Conservation (phyloP, 148 eudicot species). For the Rhododendron simsii region DNA sequence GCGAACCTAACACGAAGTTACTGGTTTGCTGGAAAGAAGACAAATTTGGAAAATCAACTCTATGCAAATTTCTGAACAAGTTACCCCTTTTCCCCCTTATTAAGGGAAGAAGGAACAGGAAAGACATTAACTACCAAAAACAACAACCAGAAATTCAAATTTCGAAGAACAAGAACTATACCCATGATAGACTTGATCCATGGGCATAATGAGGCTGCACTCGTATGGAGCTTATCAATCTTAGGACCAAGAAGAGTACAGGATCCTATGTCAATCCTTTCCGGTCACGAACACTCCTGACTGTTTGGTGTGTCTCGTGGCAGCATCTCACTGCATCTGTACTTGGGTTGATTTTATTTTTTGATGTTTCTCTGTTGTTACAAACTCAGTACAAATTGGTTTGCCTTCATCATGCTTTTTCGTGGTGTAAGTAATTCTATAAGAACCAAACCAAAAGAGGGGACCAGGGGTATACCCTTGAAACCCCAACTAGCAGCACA, state of each 20-base stretch:
- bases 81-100: background rate
- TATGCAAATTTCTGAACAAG: background rate
- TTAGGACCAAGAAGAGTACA: background rate
- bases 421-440: background rate
- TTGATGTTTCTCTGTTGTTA: background rate
- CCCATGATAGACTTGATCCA: background rate
- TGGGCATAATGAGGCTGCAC: background rate
- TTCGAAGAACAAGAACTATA: background rate
- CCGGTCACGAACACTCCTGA: background rate
- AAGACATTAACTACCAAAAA: background rate
- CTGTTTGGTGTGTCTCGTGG: background rate
- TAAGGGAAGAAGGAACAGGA: background rate
- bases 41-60: background rate
- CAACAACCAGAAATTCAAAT: background rate
- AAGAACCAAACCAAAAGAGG: background rate
- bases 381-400: background rate
- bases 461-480: background rate
- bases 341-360: no score
- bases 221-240: background rate
- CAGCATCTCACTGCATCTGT: background rate
- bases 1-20: background rate
- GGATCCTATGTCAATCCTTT: background rate
- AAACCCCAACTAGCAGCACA: background rate
- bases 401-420: background rate
- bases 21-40: background rate